These are phyloP conservation scores for Lathyrus aphaca DNA, from an alignment of 306 rosid species.

Conservation along the genomic window DNA sequence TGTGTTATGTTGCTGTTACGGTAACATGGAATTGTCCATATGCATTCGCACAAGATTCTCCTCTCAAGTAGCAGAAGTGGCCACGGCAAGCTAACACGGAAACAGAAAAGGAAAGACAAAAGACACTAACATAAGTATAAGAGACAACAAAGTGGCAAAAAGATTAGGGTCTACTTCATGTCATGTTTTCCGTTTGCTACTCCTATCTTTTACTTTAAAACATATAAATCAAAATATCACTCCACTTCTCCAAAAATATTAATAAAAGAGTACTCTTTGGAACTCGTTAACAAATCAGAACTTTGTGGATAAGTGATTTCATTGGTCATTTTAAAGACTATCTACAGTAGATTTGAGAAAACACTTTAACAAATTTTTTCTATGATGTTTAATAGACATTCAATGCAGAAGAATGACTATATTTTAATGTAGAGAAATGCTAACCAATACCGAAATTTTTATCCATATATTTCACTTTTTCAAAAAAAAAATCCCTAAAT, in stretches of 20 bases:
- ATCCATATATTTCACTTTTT: no score
- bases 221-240: background rate
- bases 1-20: constrained; percentile 9
- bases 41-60: constrained; percentile 35
- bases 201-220: background rate
- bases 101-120: background rate
- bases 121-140: constrained; percentile 10
- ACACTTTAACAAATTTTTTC: no score
- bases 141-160: constrained; percentile 25
- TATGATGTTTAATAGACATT: no score
- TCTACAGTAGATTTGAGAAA: no score
- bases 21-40: constrained; percentile 31
- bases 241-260: background rate
- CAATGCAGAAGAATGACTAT: no score
- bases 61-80: background rate
- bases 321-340: no score
- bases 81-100: background rate
- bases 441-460: no score
- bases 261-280: background rate
- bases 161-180: constrained; percentile 5
- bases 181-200: background rate
- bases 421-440: no score
- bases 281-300: no score
- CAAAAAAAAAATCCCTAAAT: no score
- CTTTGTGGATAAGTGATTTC: no score